Evolutionary conservation across 2,329 filamentous ascomycete species (phyloP).

Genomic region (Stachybotrys chlorohalonatus): DNA sequence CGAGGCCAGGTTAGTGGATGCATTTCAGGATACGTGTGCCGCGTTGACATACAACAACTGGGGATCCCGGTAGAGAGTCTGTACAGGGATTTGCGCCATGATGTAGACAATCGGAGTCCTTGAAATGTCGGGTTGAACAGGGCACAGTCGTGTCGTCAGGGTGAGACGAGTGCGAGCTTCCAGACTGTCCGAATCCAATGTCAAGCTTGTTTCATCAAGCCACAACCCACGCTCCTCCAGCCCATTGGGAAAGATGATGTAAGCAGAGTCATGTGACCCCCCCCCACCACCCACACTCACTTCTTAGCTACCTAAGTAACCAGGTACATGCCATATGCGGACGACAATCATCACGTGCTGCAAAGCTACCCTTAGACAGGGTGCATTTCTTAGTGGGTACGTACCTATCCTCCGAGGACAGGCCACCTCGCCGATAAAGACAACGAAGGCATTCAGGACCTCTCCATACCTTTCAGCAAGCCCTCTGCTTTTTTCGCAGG

Average conservation of each 20-base stretch:
- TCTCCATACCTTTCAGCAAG: neutral
- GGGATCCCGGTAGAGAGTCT: conserved; percentile 97
- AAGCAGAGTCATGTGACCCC: neutral
- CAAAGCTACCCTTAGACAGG: neutral
- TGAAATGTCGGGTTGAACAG: too few relatives aligned
- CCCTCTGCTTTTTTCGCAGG: neutral
- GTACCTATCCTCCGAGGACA: neutral
- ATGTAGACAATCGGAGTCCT: conserved; percentile 5
- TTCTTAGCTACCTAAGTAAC: too few relatives aligned
- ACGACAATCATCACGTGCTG: neutral
- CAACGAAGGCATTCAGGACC: neutral
- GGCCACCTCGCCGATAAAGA: neutral
- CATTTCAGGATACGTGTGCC: neutral
- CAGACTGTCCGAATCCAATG: neutral
- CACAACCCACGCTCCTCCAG: neutral
- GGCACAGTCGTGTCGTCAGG: neutral
- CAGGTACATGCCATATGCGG: too few relatives aligned
- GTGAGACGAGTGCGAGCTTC: neutral
- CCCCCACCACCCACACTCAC: too few relatives aligned
- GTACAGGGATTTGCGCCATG: conserved; percentile 80
- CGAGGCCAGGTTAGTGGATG: conserved; percentile 8
- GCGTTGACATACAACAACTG: conserved; percentile 73
- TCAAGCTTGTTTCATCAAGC: neutral
- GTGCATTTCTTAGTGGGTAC: neutral
- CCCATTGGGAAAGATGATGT: neutral